Evolutionary conservation across 2,329 filamentous ascomycete species (phyloP), one percentile per base, ranked within the genome.

Genomic region (Sarocladium oryzae): DNA sequence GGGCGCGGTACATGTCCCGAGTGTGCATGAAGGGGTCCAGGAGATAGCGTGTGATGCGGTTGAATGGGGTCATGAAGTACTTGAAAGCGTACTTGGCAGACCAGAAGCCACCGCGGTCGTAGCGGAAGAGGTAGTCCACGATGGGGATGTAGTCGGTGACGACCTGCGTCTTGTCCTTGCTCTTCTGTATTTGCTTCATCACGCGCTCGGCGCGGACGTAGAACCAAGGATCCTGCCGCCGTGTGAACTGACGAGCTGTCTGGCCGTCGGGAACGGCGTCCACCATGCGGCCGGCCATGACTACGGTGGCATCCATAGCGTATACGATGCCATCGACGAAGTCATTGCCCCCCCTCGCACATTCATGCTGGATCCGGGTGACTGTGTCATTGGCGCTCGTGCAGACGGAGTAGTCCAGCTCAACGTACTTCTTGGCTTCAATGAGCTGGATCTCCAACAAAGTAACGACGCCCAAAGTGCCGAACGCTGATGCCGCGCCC

Each of bases 261-360:
- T 55, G 53, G 1, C 63, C 66, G 0, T 61, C 51, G 0, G 73
- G 73, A 0, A 73, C 54, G 0, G 68, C 61, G 49, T 85, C 70
- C 1, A 74, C 74, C 15, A 86, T 67, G 9, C 69, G 71, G 0
- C 86, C 86, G 0, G 75, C 72, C 61, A 85, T 84, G 38, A 88
- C 66, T 1, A 86, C 73, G 0, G 79, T 78, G 5, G 69, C 70
- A 16, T 71, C 68, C 13, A 67, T 66, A 0, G 79, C 74, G 61
- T 79, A 88, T n/a, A 82, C 69, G 38, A 89, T 85, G 1, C 76
- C 85, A 53, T 89, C 86, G 2, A 91, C 72, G 56, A 83, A 90
- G 54, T 89, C 84, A 26, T 74, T 69, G 0, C 63, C 59, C 0
- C 61, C 51, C n/a, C 68, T 65, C 0, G 55, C 63, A 0, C 69